phyloP scores from a whole-genome alignment of 2,329 filamentous ascomycete genomes.

The Colletotrichum sp. region DNA sequence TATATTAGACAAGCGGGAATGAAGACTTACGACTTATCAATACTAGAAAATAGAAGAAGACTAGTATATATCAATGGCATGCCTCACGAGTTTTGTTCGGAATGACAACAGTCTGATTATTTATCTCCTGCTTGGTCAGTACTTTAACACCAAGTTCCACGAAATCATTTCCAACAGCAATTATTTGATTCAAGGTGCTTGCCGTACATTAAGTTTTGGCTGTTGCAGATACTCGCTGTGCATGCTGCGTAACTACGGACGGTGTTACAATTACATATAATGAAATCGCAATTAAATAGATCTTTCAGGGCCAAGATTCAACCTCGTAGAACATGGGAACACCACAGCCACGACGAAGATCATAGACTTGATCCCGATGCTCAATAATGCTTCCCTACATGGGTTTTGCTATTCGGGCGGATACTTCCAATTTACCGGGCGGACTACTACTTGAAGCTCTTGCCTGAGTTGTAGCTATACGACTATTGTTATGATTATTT shows the following conservation, averaged over 20 bases:
- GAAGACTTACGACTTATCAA: not conserved
- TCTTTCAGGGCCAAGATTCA: too few relatives aligned
- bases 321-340: too few relatives aligned
- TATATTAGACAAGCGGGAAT: not conserved
- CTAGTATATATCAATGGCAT: not conserved
- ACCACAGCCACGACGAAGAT: too few relatives aligned
- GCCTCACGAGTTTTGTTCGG: not conserved
- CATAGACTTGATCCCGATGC: too few relatives aligned
- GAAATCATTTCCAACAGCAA: not conserved
- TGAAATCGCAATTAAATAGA: too few relatives aligned
- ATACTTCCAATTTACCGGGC: too few relatives aligned
- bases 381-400: too few relatives aligned
- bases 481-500: not conserved
- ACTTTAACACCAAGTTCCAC: not conserved
- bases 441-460: not conserved
- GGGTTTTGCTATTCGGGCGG: not conserved
- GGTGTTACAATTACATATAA: too few relatives aligned
- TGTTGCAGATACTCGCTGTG: too few relatives aligned
- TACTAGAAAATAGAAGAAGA: not conserved
- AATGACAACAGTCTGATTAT: not conserved
- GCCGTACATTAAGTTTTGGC: too few relatives aligned
- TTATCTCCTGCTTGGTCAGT: rapidly evolving
- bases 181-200: not conserved
- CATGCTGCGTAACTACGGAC: too few relatives aligned
- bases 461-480: too few relatives aligned